Evolutionary conservation across 163 green algal genomes (phyloP).

Genomic region (Smithsoniella earleae): DNA sequence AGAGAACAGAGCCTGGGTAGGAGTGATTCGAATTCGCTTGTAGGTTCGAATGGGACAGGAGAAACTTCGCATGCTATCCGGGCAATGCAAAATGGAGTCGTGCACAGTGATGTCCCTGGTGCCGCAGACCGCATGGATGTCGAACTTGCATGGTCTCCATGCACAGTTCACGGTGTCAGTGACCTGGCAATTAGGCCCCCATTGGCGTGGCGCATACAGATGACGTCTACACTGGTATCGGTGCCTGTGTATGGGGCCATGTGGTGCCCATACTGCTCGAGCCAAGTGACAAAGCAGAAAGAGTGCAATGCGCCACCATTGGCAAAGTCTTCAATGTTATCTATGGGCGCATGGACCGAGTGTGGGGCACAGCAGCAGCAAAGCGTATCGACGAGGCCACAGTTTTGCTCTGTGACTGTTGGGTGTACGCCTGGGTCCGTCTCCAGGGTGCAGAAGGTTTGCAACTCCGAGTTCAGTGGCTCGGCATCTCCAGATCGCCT

Average conservation of each 20-base stretch:
- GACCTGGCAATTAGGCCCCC: background rate
- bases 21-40: too few relatives aligned
- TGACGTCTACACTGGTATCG: background rate
- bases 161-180: background rate
- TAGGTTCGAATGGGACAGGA: too few relatives aligned
- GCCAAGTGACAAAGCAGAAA: too few relatives aligned
- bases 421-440: background rate
- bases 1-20: too few relatives aligned
- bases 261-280: constrained; percentile 8
- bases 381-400: background rate
- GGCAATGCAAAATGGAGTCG: background rate
- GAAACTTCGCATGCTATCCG: background rate
- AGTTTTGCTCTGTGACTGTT: constrained; percentile 4
- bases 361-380: background rate
- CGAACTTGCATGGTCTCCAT: background rate
- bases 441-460: background rate
- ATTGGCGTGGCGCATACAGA: background rate
- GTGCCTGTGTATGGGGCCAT: background rate
- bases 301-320: background rate
- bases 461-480: background rate
- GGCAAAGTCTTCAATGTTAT: background rate
- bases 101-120: background rate
- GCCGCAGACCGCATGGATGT: background rate
- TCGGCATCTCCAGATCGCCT: background rate
- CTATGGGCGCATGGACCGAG: background rate